Conservation (phyloP, 2,329 filamentous ascomycete genomes). For the Penicillium digitatum region DNA sequence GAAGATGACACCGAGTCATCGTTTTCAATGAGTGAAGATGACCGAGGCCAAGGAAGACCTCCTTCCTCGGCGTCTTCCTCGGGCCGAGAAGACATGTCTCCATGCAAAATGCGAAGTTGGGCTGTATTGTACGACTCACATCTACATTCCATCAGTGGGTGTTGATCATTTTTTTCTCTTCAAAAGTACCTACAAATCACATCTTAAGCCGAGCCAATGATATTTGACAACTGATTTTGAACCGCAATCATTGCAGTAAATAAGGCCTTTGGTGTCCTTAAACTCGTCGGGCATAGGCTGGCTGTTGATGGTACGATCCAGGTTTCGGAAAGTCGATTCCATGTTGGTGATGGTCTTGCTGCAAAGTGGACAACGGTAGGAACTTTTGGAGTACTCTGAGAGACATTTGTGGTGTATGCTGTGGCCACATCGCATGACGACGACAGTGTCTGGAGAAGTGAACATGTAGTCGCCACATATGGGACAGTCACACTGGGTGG, state of each 20-base stretch:
- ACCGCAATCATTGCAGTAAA: slow-evolving; percentile 93
- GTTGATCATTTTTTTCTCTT: background rate
- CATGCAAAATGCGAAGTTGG: slow-evolving; percentile 40
- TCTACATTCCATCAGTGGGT: slow-evolving; percentile 23
- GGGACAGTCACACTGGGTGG: slow-evolving; percentile 91
- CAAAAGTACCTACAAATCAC: slow-evolving; percentile 51
- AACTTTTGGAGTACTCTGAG: slow-evolving; percentile 77
- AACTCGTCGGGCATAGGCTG: slow-evolving; percentile 93
- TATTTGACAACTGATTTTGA: slow-evolving; percentile 81
- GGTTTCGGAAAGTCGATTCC: slow-evolving; percentile 87
- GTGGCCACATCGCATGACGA: slow-evolving; percentile 93
- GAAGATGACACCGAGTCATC: slow-evolving; percentile 20
- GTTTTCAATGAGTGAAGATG: slow-evolving; percentile 28
- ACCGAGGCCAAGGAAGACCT: slow-evolving; percentile 20
- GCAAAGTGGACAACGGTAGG: slow-evolving; percentile 95
- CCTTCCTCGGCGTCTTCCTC: slow-evolving; percentile 26
- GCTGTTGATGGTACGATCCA: slow-evolving; percentile 78
- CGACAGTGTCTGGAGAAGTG: slow-evolving; percentile 79
- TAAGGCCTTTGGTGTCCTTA: slow-evolving; percentile 70
- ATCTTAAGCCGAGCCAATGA: slow-evolving; percentile 94
- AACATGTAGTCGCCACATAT: slow-evolving; percentile 98
- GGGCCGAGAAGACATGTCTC: slow-evolving; percentile 23
- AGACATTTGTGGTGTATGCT: slow-evolving; percentile 92
- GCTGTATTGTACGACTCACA: slow-evolving; percentile 49
- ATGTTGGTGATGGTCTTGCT: slow-evolving; percentile 96